Base-by-base conservation (phyloP, 2,329 filamentous ascomycete genomes). In the Botrytis fabae region DNA sequence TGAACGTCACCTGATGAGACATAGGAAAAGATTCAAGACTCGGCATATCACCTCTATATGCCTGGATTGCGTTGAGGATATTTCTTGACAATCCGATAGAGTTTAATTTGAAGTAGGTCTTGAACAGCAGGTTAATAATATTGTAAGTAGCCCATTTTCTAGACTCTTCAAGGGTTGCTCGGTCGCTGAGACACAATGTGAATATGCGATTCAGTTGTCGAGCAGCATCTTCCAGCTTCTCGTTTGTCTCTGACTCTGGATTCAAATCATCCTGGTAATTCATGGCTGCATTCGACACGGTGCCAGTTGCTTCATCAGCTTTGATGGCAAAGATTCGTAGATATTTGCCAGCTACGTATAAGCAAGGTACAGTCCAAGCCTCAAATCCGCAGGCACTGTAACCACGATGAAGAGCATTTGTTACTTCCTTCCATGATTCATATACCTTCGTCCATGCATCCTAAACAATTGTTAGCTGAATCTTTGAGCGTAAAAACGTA, bases 61-160 rank as follows among this genome's bases (percentile, higher is more conserved):
- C 95, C 64, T 91, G 87, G 65, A 99, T 86, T 0, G 94, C 94
- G 77, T 92, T 93, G 64, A 99, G 86, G 68, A 98, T 91, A 77
- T 96, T 98, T 81, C 96, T 94, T 28, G 92, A 97, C 32, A 98
- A 85, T n/a, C 90, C 91, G 73, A 97, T 92, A 48, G 92, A 93
- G 83, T 97, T 97, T 75, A 98, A 86, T 85, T 93, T 97, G 85
- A 99, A 99, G 82, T 98, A 98, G 1, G 95, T 98, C 83, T 98
- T 98, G 89, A 99, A 99, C 22, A 98, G 86, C 12, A 99, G 87
- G 80, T 97, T 98, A 80, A 95, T 94, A 76, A 95, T 91, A 82
- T 94, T 95, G 84, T 99, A 99, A 65, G 97, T 93, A 10, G 94
- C 97, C 96, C 96, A 99, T 88, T 98, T 99, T 71, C 96, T 90